phyloP scores from a whole-genome alignment of 2,329 filamentous ascomycete genomes.

The Phaeosphaeriaceae sp. region DNA sequence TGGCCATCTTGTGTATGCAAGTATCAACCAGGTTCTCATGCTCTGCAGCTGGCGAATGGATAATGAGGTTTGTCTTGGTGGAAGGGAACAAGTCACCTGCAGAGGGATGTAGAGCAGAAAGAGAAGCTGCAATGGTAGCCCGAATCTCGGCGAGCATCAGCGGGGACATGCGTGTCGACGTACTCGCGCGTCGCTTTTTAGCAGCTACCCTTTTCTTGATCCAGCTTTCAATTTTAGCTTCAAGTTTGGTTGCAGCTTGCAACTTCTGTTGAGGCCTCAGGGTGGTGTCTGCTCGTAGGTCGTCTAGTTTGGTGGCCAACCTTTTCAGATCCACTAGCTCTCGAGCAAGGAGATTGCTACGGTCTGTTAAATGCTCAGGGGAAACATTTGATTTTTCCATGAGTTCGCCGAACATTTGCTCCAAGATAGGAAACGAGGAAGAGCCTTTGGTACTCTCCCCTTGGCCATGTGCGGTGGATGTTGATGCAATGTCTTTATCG shows the following conservation, averaged over 20 bases:
- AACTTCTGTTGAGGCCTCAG: conserved; percentile 13
- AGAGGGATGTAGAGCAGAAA: conserved; percentile 45
- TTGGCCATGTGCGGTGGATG: background rate
- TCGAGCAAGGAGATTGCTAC: background rate
- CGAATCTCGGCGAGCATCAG: conserved; percentile 53
- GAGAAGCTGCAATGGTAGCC: conserved; percentile 58
- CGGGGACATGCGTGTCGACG: conserved; percentile 29
- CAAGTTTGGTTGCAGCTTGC: conserved; percentile 21
- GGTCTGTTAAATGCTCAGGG: background rate
- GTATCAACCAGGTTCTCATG: conserved; percentile 62
- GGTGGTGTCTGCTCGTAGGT: background rate
- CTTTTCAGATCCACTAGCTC: conserved; percentile 14
- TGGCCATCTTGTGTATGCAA: conserved; percentile 69
- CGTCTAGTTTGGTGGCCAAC: conserved; percentile 13
- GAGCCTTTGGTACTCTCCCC: background rate
- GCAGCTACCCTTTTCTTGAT: conserved; percentile 22
- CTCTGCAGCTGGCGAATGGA: conserved; percentile 65
- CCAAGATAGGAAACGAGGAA: background rate
- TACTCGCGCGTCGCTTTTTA: conserved; percentile 15
- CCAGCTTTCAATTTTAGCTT: conserved; percentile 20
- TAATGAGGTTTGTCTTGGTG: conserved; percentile 62
- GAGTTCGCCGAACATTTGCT: background rate
- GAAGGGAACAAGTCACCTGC: conserved; percentile 54
- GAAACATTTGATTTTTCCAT: background rate
- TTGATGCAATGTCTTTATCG: background rate